Conservation (phyloP, 129 eudicot genomes). For the Apium graveolens region DNA sequence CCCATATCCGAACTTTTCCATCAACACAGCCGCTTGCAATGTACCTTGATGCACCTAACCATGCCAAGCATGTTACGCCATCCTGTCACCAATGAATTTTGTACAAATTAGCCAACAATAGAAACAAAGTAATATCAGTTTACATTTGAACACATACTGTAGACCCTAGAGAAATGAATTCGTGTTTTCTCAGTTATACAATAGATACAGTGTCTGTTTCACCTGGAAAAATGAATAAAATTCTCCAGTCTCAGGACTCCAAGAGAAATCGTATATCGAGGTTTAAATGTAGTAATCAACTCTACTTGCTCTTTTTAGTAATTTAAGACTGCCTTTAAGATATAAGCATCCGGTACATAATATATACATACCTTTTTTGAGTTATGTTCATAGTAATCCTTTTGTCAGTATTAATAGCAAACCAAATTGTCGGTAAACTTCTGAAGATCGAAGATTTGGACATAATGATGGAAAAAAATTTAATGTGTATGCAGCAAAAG, state of each 20-base stretch:
- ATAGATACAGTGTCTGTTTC: too few species aligned
- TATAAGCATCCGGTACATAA: neutral
- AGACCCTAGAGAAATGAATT: too few species aligned
- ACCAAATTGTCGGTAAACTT: neutral
- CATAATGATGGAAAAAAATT: neutral
- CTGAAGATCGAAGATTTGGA: neutral
- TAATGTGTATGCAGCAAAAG: neutral
- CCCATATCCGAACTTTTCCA: constrained; percentile 84
- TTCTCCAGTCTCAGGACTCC: too few species aligned
- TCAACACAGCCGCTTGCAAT: constrained; percentile 74
- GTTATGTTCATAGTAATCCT: neutral
- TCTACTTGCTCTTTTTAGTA: neutral
- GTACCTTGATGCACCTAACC: constrained; percentile 59
- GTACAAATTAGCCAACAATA: neutral
- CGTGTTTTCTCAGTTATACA: too few species aligned
- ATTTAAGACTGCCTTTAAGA: neutral
- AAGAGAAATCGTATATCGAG: too few species aligned
- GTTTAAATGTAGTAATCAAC: neutral
- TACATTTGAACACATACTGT: neutral
- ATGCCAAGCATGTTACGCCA: constrained; percentile 66
- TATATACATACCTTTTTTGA: too few species aligned
- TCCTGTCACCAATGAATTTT: constrained; percentile 35
- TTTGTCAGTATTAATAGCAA: neutral
- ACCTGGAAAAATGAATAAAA: too few species aligned
- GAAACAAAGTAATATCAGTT: neutral